Evolutionary conservation across 768 basidiomycete species (phyloP).

Genomic region (Termitomyces titanicus): DNA sequence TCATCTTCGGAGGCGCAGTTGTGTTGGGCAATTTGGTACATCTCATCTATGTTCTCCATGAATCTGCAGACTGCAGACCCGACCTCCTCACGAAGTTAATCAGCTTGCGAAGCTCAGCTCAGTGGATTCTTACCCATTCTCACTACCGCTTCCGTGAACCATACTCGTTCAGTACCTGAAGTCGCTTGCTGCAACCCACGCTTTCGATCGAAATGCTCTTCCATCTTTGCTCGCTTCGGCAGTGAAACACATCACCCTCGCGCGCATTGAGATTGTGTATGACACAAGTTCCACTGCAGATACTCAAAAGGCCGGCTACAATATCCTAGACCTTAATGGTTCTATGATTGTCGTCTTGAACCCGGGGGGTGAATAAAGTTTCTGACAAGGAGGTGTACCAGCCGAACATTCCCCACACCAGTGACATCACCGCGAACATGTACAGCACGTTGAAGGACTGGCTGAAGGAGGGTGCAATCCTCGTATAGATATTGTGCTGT

Average conservation of each 20-base stretch:
- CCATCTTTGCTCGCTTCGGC: constrained; percentile 1
- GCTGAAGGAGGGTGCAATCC: constrained; percentile 30
- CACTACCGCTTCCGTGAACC: constrained; percentile 25
- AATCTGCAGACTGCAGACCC: neutral
- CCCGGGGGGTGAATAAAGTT: constrained; percentile 5
- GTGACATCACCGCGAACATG: constrained; percentile 15
- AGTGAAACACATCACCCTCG: constrained; percentile 10
- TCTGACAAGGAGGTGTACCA: constrained; percentile 8
- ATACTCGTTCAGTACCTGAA: constrained; percentile 25
- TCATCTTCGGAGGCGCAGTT: constrained; percentile 20
- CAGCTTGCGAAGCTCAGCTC: constrained; percentile 30
- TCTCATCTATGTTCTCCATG: neutral
- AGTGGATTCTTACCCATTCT: constrained; percentile 39
- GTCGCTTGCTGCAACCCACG: constrained; percentile 33
- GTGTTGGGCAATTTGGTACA: constrained; percentile 20
- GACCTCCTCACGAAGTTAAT: constrained; percentile 27
- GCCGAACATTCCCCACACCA: constrained; percentile 20
- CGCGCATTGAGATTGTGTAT: constrained; percentile 19
- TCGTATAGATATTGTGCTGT: constrained; percentile 19
- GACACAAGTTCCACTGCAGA: constrained; percentile 30
- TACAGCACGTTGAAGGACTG: constrained; percentile 22
- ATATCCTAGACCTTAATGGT: constrained; percentile 32
- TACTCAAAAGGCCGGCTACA: constrained; percentile 33
- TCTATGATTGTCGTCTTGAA: constrained; percentile 22
- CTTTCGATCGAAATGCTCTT: constrained; percentile 23